A percentile compares a stretch with the other conserved stretches of the same genome.
Evolutionary conservation across 371 early-diverging fungal genomes (phyloP).

Genomic region (Synchytrium microbalum): DNA sequence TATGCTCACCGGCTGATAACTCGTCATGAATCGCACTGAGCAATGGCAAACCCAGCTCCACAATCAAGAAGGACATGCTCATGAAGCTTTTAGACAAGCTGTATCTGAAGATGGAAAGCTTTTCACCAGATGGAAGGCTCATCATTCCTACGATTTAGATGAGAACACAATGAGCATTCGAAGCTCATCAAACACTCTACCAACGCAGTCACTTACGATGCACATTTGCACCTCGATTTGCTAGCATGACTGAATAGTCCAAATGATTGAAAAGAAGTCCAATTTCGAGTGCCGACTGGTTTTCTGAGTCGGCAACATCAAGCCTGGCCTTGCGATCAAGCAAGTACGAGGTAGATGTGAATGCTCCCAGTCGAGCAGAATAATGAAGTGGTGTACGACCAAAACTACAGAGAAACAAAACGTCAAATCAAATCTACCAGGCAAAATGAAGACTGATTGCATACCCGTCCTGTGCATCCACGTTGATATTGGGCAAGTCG

Average conservation of each 20-base stretch:
- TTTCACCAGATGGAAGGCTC: slow-evolving; percentile 24
- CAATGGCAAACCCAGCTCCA: slow-evolving; percentile 29
- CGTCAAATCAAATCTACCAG: background rate
- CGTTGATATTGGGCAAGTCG: slow-evolving; percentile 8
- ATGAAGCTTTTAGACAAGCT: slow-evolving; percentile 28
- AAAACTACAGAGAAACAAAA: slow-evolving; percentile 11
- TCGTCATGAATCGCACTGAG: slow-evolving; percentile 41
- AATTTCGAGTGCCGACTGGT: slow-evolving; percentile 45
- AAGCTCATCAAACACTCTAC: no score
- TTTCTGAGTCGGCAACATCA: slow-evolving; percentile 40
- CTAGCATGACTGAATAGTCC: slow-evolving; percentile 50
- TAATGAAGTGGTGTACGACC: slow-evolving; percentile 52
- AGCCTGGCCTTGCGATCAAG: slow-evolving; percentile 28
- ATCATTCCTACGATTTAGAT: slow-evolving; percentile 25
- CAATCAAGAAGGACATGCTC: slow-evolving; percentile 47
- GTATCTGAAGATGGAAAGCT: slow-evolving; percentile 31
- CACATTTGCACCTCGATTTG: slow-evolving; percentile 35
- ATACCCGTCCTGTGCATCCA: slow-evolving; percentile 19
- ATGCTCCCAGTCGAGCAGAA: slow-evolving; percentile 49
- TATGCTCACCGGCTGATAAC: slow-evolving; percentile 20
- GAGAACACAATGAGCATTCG: no score
- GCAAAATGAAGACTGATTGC: background rate
- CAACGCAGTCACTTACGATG: no score
- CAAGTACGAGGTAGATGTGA: slow-evolving; percentile 43
- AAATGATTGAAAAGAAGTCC: slow-evolving; percentile 39